Evolutionary conservation across 805 yeast genomes (phyloP), one percentile per base, ranked within the genome.

Genomic region (Pichia membranifaciens): DNA sequence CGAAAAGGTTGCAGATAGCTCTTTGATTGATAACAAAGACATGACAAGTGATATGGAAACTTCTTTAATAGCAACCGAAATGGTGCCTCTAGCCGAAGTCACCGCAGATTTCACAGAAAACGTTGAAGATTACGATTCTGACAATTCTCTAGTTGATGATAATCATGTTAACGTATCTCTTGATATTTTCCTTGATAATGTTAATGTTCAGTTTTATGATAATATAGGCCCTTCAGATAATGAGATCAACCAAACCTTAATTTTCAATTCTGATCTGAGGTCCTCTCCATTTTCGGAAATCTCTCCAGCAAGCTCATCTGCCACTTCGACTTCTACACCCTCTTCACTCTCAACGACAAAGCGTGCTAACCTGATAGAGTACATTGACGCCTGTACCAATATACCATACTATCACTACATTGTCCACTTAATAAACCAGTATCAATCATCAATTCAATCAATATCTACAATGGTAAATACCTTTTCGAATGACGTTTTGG

Each of bases 11-110:
- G 20, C 20, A 9, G n/a, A n/a, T 33, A 33, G 20, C n/a, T 33
- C 36, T 33, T 9, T 33, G 12, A 15, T 8, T 5, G 43, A 29
- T 12, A 10, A 39, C 5, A 39, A 23, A 23, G 40, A 43, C 6
- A 6, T 10, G 16, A 29, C 28, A 8, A 51, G 52, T 17, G 50
- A 43, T 4, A 29, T 41, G 38, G 55, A 52, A 18, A 32, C 39
- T 2, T 52, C 55, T 9, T 48, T 48, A 15, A 32, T 60, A 20
- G 58, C 56, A 17, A 57, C 65, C 1, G 65, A 60, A 46, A 53
- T 57, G 40, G 48, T 62, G 10, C 67, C 68, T 7, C 47, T 62
- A 28, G 65, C 68, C 1, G 66, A 62, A 44, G 60, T 61, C 12
- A 55, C 64, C 1, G 47, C 48, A 21, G 58, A 54, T 18, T 53